phyloP scores from a whole-genome alignment of 331 rosid species.

The Malus hybrid region DNA sequence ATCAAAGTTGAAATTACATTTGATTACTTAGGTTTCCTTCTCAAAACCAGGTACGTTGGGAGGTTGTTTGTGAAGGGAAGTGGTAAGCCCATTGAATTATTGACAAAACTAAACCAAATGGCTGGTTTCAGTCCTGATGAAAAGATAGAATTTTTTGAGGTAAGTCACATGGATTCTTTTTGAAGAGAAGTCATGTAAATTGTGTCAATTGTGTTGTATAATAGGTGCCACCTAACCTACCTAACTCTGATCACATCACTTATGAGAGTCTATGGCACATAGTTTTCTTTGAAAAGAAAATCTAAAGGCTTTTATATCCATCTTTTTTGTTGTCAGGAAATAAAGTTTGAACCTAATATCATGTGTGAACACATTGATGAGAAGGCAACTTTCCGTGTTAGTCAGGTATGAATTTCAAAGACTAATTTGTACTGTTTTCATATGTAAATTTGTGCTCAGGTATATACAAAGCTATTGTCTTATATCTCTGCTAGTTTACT shows the following conservation, averaged over 20 bases:
- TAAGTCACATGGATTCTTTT: neutral
- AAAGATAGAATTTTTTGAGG: slow-evolving; percentile 76
- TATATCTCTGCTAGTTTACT: neutral
- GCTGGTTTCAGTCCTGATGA: slow-evolving; percentile 69
- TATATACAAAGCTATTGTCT: neutral
- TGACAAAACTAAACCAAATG: slow-evolving; percentile 56
- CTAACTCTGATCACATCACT: neutral
- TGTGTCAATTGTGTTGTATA: neutral
- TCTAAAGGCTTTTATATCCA: neutral
- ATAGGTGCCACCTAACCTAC: neutral
- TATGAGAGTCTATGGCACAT: neutral
- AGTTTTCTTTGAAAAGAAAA: neutral
- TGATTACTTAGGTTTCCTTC: slow-evolving; percentile 6
- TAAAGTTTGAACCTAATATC: slow-evolving; percentile 50
- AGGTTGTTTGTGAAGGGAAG: slow-evolving; percentile 53
- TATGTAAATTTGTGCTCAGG: neutral
- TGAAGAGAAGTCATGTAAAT: neutral
- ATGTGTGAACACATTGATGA: slow-evolving; percentile 50
- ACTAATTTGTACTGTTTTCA: neutral
- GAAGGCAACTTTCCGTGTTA: slow-evolving; percentile 36
- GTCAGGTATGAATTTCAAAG: slow-evolving; percentile 36
- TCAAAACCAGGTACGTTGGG: slow-evolving; percentile 55
- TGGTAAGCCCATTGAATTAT: slow-evolving; percentile 58
- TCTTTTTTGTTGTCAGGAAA: slow-evolving; percentile 35
- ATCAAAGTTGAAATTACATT: neutral